Base-by-base conservation (phyloP, 257 asterid species). In the Cruciata laevipes region DNA sequence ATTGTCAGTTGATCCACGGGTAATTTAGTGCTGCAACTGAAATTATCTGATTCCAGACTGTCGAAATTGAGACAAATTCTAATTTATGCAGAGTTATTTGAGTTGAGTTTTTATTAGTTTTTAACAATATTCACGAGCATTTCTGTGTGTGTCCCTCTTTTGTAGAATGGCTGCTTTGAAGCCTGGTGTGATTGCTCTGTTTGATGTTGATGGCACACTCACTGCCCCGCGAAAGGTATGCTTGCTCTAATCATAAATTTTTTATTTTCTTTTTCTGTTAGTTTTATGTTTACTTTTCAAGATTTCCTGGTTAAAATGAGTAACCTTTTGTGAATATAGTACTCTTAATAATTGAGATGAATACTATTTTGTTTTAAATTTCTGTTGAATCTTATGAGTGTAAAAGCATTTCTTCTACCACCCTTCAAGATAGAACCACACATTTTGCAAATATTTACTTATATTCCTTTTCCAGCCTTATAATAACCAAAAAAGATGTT, bases 201-300 rank as follows among this genome's bases (percentile, higher is more conserved):
- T 94, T 20, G 99, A 94, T 78, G 96, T 94, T 62, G 97, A 94
- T 77, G 99, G 95, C 72, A 94, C 99, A 7, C 96, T 94, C 53
- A 90, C 99, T 24, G 95, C 99, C 67, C 96, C 99, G 2, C 73
- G 99, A 55, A 86, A 87, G 95, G 97, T 90, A 65, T 0, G 21
- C 1, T 1, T 33, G 42, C 33, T 31, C 1, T 17, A 17, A 12
- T 20, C 18, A 67, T 11, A 1, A 11, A 67, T 52, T 20, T n/a
- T 12, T 32, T 52, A 17, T 12, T 12, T n/a, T n/a, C n/a, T 42
- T 56, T n/a, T 3, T 4, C 24, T 32, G 31, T 59, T 23, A 17
- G 24, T 30, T 30, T 65, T 47, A 64, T 0, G 42, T 8, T 37
- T 11, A 37, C 42, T 7, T 37, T 20, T 31, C 5, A 18, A 47